Base-by-base conservation (phyloP, 2,329 filamentous ascomycete genomes). In the Trichoderma endophyticum region DNA sequence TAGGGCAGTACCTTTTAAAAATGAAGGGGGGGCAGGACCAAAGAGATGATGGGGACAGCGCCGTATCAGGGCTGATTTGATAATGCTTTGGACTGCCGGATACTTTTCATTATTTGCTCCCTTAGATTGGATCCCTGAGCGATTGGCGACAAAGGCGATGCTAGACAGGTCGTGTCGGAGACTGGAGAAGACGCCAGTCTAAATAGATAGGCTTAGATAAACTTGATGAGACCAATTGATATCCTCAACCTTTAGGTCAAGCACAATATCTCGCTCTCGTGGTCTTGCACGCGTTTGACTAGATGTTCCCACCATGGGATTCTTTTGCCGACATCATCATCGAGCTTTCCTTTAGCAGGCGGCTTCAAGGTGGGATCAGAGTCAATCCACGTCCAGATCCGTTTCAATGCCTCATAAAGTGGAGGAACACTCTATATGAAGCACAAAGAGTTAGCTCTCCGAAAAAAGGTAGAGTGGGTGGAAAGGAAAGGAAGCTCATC, bases 261-360 rank as follows among this genome's bases (percentile, higher is more conserved):
- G 74, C 82, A 84, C 51, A 83, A 73, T 12, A 80, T 79, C 72
- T 83, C 81, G 71, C 76, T 62, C 73, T 81, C 81, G 63, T 75
- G 74, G 8, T 77, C 74, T 60, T 77, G 75, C 30, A 83, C 77
- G 62, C 74, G 76, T 39, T 73, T 73, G 21, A 84, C 80, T 71
- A 84, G 77, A n/a, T 73, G 71, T 75, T 84, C 82, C 82, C 82
- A 84, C 82, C 82, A 84, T 24, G 80, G 75, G 36, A 73, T 63
- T 62, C 82, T 80, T 39, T 78, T 72, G 56, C 75, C 72, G 63
- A 83, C 76, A 24, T 74, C 69, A 21, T 75, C 70, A 54, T 76
- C 65, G 15, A 79, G 56, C 48, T 71, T 56, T 51, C 54, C 43
- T 39, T 69, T 72, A 51, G 68, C 57, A 6, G 73, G 73, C 51